phyloP scores from a whole-genome alignment of 2,329 filamentous ascomycete genomes.

The Aspergillus sp. region DNA sequence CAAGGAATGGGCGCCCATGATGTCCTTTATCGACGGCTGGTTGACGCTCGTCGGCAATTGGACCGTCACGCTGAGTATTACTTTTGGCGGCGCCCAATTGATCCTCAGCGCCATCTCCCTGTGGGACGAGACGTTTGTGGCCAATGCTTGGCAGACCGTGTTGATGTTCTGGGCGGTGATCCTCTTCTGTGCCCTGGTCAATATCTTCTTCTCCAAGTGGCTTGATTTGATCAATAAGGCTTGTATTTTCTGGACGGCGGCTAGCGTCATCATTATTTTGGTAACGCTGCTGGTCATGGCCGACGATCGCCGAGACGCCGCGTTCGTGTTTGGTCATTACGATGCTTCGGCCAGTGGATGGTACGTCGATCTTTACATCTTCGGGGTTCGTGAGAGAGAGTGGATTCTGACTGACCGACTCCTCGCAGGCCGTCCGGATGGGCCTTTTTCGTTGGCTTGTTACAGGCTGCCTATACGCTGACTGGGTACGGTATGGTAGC shows the following conservation, averaged over 20 bases:
- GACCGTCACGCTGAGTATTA: slow-evolving; percentile 67
- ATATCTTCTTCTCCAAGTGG: slow-evolving; percentile 62
- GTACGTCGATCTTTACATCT: slow-evolving; percentile 30
- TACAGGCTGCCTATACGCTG: slow-evolving; percentile 58
- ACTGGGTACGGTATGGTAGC: slow-evolving; percentile 69
- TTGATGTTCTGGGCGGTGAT: slow-evolving; percentile 72
- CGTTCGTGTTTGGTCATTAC: slow-evolving; percentile 68
- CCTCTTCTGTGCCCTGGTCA: slow-evolving; percentile 62
- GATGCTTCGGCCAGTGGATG: slow-evolving; percentile 66
- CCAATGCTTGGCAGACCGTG: slow-evolving; percentile 68
- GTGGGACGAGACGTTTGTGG: slow-evolving; percentile 67
- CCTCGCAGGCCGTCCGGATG: slow-evolving; percentile 59
- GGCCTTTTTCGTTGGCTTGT: slow-evolving; percentile 70
- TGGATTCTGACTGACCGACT: slow-evolving; percentile 2
- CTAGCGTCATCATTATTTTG: slow-evolving; percentile 67
- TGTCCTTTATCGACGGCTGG: slow-evolving; percentile 71
- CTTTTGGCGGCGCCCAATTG: slow-evolving; percentile 70
- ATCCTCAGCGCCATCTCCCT: slow-evolving; percentile 67
- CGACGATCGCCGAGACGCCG: slow-evolving; percentile 55
- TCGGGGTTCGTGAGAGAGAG: neutral
- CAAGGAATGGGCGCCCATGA: slow-evolving; percentile 63
- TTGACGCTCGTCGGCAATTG: slow-evolving; percentile 71
- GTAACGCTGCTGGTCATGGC: slow-evolving; percentile 62
- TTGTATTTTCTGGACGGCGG: slow-evolving; percentile 70
- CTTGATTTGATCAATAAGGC: slow-evolving; percentile 70